These are phyloP conservation scores for Aurifilum marmelostoma DNA, from an alignment of 2,329 filamentous ascomycete genomes.

Conservation along the genomic window DNA sequence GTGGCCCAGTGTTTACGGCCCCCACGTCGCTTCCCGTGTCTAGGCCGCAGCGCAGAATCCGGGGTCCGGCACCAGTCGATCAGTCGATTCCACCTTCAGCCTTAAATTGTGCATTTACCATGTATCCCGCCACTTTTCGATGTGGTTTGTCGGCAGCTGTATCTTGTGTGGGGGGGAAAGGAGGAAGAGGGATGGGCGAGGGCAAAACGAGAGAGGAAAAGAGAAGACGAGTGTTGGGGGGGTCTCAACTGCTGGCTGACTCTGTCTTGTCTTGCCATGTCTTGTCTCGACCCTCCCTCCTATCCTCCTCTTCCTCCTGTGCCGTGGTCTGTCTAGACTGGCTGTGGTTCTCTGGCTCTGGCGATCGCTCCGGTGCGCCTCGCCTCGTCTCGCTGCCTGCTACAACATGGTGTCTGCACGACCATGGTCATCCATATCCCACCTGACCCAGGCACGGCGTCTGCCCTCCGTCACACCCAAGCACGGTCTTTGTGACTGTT, in stretches of 20 bases:
- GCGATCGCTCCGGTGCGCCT: neutral
- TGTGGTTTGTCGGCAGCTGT: neutral
- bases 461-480: neutral
- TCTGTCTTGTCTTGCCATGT: neutral
- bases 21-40: neutral
- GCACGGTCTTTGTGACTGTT: neutral
- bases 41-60: neutral
- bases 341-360: neutral
- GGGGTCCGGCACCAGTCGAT: slow-evolving; percentile 1
- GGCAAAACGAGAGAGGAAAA: neutral
- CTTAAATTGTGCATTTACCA: slow-evolving; percentile 2
- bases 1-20: neutral
- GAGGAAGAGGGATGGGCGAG: neutral
- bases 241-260: neutral
- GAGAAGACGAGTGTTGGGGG: no score
- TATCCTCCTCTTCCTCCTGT: neutral
- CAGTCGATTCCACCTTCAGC: slow-evolving; percentile 5
- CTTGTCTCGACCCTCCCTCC: neutral
- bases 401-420: neutral
- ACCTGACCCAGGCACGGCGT: neutral
- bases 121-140: neutral
- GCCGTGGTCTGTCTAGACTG: neutral
- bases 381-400: slow-evolving; percentile 1
- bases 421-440: neutral
- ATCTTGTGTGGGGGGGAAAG: neutral